phyloP scores from a whole-genome alignment of 305 asterid species.

The Fraxinus paxiana region DNA sequence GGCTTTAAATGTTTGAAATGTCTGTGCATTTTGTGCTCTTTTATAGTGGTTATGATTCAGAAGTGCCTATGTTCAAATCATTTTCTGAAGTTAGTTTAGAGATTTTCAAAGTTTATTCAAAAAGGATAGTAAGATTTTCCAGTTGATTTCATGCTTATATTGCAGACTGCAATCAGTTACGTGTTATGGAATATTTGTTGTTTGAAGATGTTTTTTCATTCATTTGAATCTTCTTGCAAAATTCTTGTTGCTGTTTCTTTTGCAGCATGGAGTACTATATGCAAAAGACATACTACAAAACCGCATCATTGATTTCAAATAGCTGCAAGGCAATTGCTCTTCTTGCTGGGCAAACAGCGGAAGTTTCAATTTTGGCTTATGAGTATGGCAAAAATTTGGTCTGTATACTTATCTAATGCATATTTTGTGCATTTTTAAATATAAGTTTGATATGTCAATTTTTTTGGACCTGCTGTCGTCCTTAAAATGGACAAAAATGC shows the following conservation, averaged over 20 bases:
- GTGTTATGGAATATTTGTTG: not conserved
- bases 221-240: constrained; percentile 4
- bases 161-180: not conserved
- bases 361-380: constrained; percentile 78
- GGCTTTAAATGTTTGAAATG: not conserved
- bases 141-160: not conserved
- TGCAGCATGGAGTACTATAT: constrained; percentile 97
- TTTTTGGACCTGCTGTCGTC: not conserved
- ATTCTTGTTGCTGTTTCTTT: constrained; percentile 20
- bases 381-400: constrained; percentile 96
- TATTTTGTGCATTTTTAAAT: not conserved
- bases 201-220: not conserved
- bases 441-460: not conserved
- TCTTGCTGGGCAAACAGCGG: constrained; percentile 86
- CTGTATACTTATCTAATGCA: constrained; percentile 16
- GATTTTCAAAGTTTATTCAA: not conserved
- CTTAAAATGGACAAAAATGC: not conserved
- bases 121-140: not conserved
- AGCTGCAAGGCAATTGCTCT: constrained; percentile 89
- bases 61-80: not conserved
- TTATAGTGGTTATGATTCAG: not conserved
- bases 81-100: not conserved
- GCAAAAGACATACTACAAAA: constrained; percentile 95
- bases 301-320: constrained; percentile 91
- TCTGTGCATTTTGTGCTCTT: not conserved